Percentiles rank a stretch among this genome's conserved stretches.
Evolutionary conservation across 179 eudicot genomes (phyloP).

Genomic region (Gypsophila paniculata): DNA sequence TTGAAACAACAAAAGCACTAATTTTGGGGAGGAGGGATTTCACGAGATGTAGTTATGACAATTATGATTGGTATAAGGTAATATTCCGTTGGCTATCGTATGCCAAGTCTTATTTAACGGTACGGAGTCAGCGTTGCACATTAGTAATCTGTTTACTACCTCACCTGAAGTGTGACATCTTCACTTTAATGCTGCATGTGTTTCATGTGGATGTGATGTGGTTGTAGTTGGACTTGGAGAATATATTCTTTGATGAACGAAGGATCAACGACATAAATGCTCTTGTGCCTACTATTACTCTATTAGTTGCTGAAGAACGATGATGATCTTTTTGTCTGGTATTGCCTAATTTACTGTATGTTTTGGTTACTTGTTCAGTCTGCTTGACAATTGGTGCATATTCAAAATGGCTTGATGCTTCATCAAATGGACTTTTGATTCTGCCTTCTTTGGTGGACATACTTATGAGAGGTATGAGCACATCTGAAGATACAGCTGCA

Average conservation of each 20-base stretch:
- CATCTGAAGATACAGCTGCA: slow-evolving; percentile 93
- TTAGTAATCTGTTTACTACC: neutral
- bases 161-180: neutral
- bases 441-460: slow-evolving; percentile 81
- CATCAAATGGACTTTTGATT: slow-evolving; percentile 65
- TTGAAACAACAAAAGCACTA: neutral
- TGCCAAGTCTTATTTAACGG: neutral
- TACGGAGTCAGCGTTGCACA: neutral
- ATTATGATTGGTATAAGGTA: neutral
- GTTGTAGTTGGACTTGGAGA: neutral
- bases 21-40: neutral
- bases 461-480: slow-evolving; percentile 91
- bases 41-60: no score
- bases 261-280: neutral
- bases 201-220: neutral
- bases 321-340: neutral
- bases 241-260: neutral
- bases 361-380: slow-evolving; percentile 38
- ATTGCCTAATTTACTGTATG: slow-evolving; percentile 1
- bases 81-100: neutral
- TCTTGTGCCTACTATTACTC: neutral
- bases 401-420: slow-evolving; percentile 93
- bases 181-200: neutral
- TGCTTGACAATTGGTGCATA: slow-evolving; percentile 92
- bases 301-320: neutral